A percentile compares a stretch with the other conserved stretches of the same genome.
Conservation (phyloP, 202 grass and related monocot genomes). For the Carex arenaria region DNA sequence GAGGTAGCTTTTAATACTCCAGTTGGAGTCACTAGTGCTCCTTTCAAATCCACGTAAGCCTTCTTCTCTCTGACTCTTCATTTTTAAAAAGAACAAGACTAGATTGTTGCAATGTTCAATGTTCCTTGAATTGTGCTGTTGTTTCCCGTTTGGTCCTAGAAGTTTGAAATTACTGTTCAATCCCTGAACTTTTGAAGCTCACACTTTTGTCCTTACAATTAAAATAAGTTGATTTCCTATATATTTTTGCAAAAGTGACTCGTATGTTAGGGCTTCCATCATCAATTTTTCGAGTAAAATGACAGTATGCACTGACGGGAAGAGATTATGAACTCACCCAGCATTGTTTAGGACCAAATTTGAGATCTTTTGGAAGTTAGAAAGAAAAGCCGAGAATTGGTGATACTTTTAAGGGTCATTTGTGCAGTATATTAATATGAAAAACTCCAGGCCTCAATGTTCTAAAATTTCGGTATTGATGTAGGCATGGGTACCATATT, state of each 20-base stretch:
- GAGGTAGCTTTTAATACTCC: constrained; percentile 84
- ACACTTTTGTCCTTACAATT: not conserved
- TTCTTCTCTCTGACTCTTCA: not conserved
- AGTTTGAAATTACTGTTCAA: not conserved
- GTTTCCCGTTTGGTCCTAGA: not conserved
- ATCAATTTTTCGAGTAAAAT: not conserved
- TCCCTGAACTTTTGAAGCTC: not conserved
- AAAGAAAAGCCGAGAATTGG: not conserved
- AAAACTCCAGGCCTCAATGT: not conserved
- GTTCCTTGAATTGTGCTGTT: not conserved
- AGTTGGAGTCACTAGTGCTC: constrained; percentile 67
- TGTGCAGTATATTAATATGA: not conserved
- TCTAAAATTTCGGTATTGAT: not conserved
- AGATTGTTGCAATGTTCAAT: not conserved
- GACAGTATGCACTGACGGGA: not conserved
- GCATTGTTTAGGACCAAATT: not conserved
- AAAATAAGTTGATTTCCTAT: not conserved
- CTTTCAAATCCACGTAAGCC: constrained; percentile 88
- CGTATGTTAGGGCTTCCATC: not conserved
- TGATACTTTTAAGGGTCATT: not conserved
- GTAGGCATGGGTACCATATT: constrained; percentile 80
- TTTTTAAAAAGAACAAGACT: not conserved
- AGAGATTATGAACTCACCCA: not conserved
- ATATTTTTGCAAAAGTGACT: not conserved
- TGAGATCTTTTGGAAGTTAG: not conserved